These are phyloP conservation scores for Aspergillus caelatus DNA, from an alignment of 2,329 filamentous ascomycete genomes.

Conservation along the genomic window DNA sequence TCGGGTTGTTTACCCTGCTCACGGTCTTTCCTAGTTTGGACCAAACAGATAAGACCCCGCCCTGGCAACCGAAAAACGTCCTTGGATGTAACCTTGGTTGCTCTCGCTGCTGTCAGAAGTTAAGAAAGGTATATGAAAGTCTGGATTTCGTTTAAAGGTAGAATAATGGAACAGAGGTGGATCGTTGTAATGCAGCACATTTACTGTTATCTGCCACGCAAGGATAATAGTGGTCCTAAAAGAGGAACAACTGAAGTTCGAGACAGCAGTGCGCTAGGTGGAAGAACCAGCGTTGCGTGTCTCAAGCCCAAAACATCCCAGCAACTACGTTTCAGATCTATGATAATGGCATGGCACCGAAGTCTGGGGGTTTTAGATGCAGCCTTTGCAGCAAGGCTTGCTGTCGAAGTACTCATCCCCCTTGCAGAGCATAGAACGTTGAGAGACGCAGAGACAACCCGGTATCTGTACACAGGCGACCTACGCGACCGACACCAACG, in stretches of 20 bases:
- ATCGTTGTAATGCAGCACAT: not conserved
- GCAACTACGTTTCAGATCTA: not conserved
- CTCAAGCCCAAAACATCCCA: not conserved
- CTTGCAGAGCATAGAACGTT: not conserved
- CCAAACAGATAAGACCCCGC: not conserved
- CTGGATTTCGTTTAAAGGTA: not conserved
- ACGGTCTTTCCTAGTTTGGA: not conserved
- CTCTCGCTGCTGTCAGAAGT: not conserved
- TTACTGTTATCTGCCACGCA: not conserved
- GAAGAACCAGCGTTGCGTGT: not conserved
- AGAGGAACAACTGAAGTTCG: not conserved
- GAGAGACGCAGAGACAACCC: not conserved
- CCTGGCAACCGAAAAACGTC: not conserved
- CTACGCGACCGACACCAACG: slow-evolving; percentile 24
- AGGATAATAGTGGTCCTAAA: not conserved
- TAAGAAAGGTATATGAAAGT: not conserved
- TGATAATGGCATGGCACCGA: not conserved
- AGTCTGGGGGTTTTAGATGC: slow-evolving; percentile 13
- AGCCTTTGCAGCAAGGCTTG: slow-evolving; percentile 22
- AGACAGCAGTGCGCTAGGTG: not conserved
- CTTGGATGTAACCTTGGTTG: not conserved
- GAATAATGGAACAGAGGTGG: not conserved
- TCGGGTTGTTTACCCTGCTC: not conserved
- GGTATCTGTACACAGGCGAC: slow-evolving; percentile 13
- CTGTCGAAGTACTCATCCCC: slow-evolving; percentile 16